Evolutionary conservation across 129 eudicot genomes (phyloP), one percentile per base, ranked within the genome.

Genomic region (Lactuca saligna): DNA sequence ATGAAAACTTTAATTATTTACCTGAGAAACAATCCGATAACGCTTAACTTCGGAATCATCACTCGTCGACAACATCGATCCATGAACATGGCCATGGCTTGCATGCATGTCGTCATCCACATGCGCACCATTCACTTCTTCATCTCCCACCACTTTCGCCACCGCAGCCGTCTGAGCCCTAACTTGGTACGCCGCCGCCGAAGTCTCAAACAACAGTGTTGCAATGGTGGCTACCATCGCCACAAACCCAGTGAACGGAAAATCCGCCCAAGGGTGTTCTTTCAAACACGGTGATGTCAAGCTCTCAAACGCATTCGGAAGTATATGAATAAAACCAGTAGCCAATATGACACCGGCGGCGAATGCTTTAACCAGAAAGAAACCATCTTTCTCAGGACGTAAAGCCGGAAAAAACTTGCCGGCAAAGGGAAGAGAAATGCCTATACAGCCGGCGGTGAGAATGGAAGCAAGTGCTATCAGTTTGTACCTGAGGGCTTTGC

Each of bases 281-380:
- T 54, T 54, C 59, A 85, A 66, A 63, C 82, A 75, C 0, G 87
- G 87, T 4, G 79, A 71, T 1, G 78, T 79, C 65, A 85, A 58
- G 15, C 59, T 69, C 9, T 57, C 75, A 31, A 82, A 85, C 4
- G 90, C 86, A 5, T 82, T 76, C 0, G 90, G 90, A 11, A 85
- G 78, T 17, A 85, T 77, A 61, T 85, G 90, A 6, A 85, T 71
- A 46, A 77, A 84, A 1, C 79, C 89, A 0, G 83, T 84, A 1
- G 86, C 82, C 53, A 85, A 37, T 8, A 85, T 85, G 6, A 85
- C 86, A 6, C 90, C 90, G 4, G 84, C 90, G 0, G 84, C 86
- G 32, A 85, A 85, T 3, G 86, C 75, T 63, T 85, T 85, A 4
- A 85, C 67, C 4, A 85, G 58, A 49, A 81, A 81, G 72, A 81